These are phyloP conservation scores for Teunomyces pallodes DNA, from an alignment of 805 yeast genomes.

Conservation along the genomic window DNA sequence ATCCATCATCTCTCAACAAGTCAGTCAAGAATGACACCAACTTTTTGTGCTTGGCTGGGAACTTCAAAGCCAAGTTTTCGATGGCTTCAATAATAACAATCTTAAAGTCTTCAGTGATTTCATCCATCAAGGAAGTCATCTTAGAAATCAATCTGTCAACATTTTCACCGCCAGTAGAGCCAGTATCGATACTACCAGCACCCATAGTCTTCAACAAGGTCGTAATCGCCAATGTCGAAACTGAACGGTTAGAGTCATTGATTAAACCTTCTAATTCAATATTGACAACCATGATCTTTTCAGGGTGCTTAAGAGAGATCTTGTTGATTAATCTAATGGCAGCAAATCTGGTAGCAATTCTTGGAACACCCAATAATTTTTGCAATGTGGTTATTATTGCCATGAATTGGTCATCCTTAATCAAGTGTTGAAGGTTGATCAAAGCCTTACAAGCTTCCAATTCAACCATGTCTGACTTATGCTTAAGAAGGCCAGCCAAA, in stretches of 20 bases:
- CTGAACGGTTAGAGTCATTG: constrained; percentile 83
- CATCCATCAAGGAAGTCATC: constrained; percentile 85
- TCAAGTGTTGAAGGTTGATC: constrained; percentile 49
- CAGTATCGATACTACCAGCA: constrained; percentile 46
- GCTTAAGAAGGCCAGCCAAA: constrained; percentile 67
- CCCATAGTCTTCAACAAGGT: constrained; percentile 94
- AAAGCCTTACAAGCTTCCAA: constrained; percentile 86
- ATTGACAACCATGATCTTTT: constrained; percentile 74
- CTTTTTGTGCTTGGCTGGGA: constrained; percentile 84
- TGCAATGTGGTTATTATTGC: constrained; percentile 73
- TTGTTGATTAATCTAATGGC: constrained; percentile 89
- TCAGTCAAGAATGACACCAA: constrained; percentile 81
- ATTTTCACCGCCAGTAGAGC: constrained; percentile 44
- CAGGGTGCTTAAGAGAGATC: constrained; percentile 79
- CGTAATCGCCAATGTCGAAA: constrained; percentile 96
- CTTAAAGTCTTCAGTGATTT: constrained; percentile 93
- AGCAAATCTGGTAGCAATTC: constrained; percentile 86
- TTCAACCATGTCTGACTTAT: constrained; percentile 85
- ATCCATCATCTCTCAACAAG: constrained; percentile 87
- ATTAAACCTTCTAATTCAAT: constrained; percentile 82
- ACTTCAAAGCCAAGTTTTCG: constrained; percentile 85
- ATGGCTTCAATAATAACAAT: constrained; percentile 93
- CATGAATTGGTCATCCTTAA: constrained; percentile 63
- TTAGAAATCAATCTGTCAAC: constrained; percentile 88
- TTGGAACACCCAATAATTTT: constrained; percentile 76